phyloP scores from a whole-genome alignment of 2,329 filamentous ascomycete species.

The Ophiostoma montium region DNA sequence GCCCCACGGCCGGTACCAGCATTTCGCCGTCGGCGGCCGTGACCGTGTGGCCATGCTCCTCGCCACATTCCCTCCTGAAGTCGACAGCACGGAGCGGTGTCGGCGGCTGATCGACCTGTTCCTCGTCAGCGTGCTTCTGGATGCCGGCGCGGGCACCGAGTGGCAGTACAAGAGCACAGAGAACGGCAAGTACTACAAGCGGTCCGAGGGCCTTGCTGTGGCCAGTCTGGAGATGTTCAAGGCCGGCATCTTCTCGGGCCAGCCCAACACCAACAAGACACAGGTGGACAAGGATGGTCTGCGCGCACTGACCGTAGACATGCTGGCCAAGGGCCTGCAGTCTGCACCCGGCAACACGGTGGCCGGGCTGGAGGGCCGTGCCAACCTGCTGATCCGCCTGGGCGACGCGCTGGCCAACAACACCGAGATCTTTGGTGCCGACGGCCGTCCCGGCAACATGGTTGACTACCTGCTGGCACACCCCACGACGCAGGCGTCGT shows the following conservation, averaged over 20 bases:
- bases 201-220: slow-evolving; percentile 78
- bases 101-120: slow-evolving; percentile 57
- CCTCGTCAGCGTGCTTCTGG: slow-evolving; percentile 44
- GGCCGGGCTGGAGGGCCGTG: slow-evolving; percentile 71
- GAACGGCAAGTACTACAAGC: slow-evolving; percentile 65
- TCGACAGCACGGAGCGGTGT: slow-evolving; percentile 61
- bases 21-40: slow-evolving; percentile 67
- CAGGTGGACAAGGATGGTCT: slow-evolving; percentile 82
- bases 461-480: slow-evolving; percentile 90
- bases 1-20: slow-evolving; percentile 73
- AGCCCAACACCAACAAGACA: slow-evolving; percentile 56
- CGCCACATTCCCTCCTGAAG: slow-evolving; percentile 50
- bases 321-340: slow-evolving; percentile 70
- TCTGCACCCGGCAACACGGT: slow-evolving; percentile 69
- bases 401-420: slow-evolving; percentile 61
- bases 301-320: slow-evolving; percentile 56
- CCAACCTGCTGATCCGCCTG: slow-evolving; percentile 63
- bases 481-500: slow-evolving; percentile 75
- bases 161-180: slow-evolving; percentile 92
- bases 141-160: slow-evolving; percentile 72
- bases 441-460: slow-evolving; percentile 84
- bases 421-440: slow-evolving; percentile 67
- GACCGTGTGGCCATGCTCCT: slow-evolving; percentile 60
- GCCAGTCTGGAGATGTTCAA: slow-evolving; percentile 85
- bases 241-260: slow-evolving; percentile 72